Evolutionary conservation across 495 filamentous ascomycete genomes (phyloP).

Genomic region (Hypoxylon cercidicola): DNA sequence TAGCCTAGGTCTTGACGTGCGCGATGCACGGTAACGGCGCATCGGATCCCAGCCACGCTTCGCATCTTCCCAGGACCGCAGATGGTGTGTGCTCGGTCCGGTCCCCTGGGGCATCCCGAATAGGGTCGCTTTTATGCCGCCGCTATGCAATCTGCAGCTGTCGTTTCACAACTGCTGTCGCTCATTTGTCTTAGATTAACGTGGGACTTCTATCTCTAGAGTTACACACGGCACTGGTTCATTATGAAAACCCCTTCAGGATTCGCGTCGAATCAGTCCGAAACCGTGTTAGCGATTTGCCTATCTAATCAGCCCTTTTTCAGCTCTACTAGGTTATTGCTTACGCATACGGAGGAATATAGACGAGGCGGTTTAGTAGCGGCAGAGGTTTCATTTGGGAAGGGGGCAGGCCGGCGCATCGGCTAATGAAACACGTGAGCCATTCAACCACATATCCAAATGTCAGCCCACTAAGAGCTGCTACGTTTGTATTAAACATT

Average conservation of each 20-base stretch:
- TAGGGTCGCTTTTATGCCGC: slow-evolving; percentile 10
- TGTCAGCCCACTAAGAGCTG: slow-evolving; percentile 12
- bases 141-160: slow-evolving; percentile 27
- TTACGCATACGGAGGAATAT: slow-evolving; percentile 16
- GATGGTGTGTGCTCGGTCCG: slow-evolving; percentile 20
- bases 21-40: slow-evolving; percentile 23
- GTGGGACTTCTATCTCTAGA: neutral
- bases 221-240: slow-evolving; percentile 5
- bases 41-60: slow-evolving; percentile 18
- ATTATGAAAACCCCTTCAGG: neutral
- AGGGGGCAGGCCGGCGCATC: neutral
- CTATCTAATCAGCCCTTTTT: neutral
- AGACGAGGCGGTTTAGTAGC: slow-evolving; percentile 1
- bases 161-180: slow-evolving; percentile 20
- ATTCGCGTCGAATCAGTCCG: slow-evolving; percentile 12
- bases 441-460: neutral
- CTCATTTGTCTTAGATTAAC: slow-evolving; percentile 10
- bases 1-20: slow-evolving; percentile 19
- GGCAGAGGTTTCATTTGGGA: slow-evolving; percentile 1
- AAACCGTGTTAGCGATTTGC: slow-evolving; percentile 4
- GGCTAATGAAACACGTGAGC: slow-evolving; percentile 8
- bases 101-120: slow-evolving; percentile 10
- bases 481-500: slow-evolving; percentile 10
- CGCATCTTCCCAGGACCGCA: slow-evolving; percentile 14
- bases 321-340: neutral